Percentiles rank a stretch among this genome's conserved stretches.
phyloP scores from a whole-genome alignment of 2,329 filamentous ascomycete species.

The Pyrenophora graminea region DNA sequence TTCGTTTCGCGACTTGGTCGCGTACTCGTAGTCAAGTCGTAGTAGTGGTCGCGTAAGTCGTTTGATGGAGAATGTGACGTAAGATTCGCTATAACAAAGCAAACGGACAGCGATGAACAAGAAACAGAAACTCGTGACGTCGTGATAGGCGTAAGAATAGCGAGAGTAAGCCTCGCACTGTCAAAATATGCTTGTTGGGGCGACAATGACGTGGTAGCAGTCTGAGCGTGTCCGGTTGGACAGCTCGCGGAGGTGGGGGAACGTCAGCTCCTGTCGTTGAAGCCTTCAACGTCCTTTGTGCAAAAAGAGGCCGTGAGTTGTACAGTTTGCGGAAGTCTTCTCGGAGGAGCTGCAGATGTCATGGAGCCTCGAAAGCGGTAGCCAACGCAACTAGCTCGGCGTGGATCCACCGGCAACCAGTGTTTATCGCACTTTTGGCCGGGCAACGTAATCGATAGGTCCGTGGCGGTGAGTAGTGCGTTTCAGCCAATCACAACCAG shows the following conservation, averaged over 20 bases:
- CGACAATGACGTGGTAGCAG: conserved; percentile 18
- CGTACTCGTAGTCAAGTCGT: too few species aligned
- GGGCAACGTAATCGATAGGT: conserved; percentile 33
- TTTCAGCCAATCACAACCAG: conserved; percentile 23
- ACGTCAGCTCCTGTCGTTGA: conserved; percentile 30
- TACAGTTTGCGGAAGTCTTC: conserved; percentile 6
- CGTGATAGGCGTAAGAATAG: conserved; percentile 33
- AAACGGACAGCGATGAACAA: conserved; percentile 13
- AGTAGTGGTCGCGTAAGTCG: conserved; percentile 6
- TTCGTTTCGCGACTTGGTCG: background rate
- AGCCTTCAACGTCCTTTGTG: conserved; percentile 16
- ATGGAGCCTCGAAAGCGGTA: conserved; percentile 24
- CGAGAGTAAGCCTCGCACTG: conserved; percentile 17
- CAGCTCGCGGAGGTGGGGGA: conserved; percentile 30
- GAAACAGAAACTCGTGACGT: conserved; percentile 34
- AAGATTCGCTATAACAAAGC: conserved; percentile 15
- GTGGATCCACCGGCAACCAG: conserved; percentile 18
- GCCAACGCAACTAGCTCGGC: conserved; percentile 30
- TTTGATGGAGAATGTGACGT: conserved; percentile 10
- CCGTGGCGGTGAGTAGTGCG: conserved; percentile 26
- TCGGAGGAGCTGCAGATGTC: conserved; percentile 14
- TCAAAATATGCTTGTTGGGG: conserved; percentile 26
- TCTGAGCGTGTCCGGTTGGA: conserved; percentile 42
- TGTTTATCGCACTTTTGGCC: conserved; percentile 29
- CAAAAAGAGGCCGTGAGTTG: conserved; percentile 7